Evolutionary conservation across 371 early-diverging fungal genomes (phyloP), one percentile per base, ranked within the genome.

Genomic region (Syncephalastrum racemosum): DNA sequence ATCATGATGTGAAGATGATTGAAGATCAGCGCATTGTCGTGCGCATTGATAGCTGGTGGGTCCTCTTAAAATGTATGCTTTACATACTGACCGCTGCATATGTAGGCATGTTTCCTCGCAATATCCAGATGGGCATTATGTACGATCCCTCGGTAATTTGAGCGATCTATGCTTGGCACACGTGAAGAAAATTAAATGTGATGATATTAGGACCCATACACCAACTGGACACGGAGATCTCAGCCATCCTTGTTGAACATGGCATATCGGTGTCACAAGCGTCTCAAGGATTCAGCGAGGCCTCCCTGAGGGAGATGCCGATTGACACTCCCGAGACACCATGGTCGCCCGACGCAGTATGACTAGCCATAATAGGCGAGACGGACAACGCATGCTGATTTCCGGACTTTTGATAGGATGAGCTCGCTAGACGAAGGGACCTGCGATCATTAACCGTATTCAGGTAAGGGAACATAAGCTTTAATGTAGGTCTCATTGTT

Each of bases 91-190:
- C 47, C 47, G 45, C 16, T 22, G 12, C 41, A 56, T 55, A 36
- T 24, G 19, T 51, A 80, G 74, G 79, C 85, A 85, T 1, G 68
- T 72, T 18, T 79, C 81, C 60, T 85, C 88, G 3, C 85, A 83
- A 66, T 92, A 92, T 66, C 97, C 97, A 10, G 82, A 85, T 41
- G 97, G 97, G 13, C 97, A 97, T 70, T 95, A 89, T 73, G 90
- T 97, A 27, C 81, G 90, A 36, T 84, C 84, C 1, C 78, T 96
- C 41, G 95, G 73, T 72, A 63, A 47, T 79, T 24, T 19, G 24
- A 31, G 6, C 13, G 20, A 10, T 10, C 27, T 16, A 22, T 19
- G 20, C 27, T 20, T 24, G n/a, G 23, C 22, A 56, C 40, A 25
- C 42, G 6, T n/a, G 27, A 40, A 16, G 48, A n/a, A 2, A 39